A percentile compares a stretch with the other conserved stretches of the same genome.
phyloP scores from a whole-genome alignment of 2,329 filamentous ascomycete genomes.

The Rutstroemia sp. region DNA sequence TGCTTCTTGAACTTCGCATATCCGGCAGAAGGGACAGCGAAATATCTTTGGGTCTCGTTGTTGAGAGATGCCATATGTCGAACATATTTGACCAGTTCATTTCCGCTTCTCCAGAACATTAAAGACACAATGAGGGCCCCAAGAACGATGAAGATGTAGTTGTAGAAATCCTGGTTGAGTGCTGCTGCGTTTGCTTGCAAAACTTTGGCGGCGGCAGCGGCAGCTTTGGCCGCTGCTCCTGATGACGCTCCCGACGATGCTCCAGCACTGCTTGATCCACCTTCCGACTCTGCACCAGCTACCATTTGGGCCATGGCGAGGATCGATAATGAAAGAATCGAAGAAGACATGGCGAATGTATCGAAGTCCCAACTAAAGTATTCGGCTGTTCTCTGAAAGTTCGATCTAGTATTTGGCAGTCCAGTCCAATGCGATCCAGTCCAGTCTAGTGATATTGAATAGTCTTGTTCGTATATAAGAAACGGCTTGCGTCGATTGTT shows the following conservation, averaged over 20 bases:
- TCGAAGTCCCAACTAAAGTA: background rate
- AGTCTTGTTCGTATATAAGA: background rate
- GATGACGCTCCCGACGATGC: conserved; percentile 2
- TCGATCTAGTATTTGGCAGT: background rate
- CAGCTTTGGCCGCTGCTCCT: conserved; percentile 5
- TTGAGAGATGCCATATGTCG: conserved; percentile 68
- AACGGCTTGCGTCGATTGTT: conserved; percentile 6
- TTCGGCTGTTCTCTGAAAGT: background rate
- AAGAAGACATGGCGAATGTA: conserved; percentile 18
- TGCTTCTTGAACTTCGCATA: conserved; percentile 60
- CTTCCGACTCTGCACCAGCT: conserved; percentile 7
- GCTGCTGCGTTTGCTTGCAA: conserved; percentile 18
- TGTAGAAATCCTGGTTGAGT: conserved; percentile 46
- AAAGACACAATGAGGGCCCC: conserved; percentile 55
- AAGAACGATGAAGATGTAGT: conserved; percentile 57
- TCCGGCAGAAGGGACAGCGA: conserved; percentile 48
- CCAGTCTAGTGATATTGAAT: conserved; percentile 1
- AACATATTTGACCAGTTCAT: conserved; percentile 57
- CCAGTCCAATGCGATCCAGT: background rate
- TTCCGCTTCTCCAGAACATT: conserved; percentile 58
- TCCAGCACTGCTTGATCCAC: background rate
- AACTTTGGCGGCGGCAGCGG: conserved; percentile 12
- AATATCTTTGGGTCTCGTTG: conserved; percentile 76
- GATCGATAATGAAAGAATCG: conserved; percentile 15
- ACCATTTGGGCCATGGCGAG: conserved; percentile 18